A percentile compares a stretch with the other conserved stretches of the same genome.
phyloP scores from a whole-genome alignment of 2,329 filamentous ascomycete genomes.

The Blumeriella jaapii region DNA sequence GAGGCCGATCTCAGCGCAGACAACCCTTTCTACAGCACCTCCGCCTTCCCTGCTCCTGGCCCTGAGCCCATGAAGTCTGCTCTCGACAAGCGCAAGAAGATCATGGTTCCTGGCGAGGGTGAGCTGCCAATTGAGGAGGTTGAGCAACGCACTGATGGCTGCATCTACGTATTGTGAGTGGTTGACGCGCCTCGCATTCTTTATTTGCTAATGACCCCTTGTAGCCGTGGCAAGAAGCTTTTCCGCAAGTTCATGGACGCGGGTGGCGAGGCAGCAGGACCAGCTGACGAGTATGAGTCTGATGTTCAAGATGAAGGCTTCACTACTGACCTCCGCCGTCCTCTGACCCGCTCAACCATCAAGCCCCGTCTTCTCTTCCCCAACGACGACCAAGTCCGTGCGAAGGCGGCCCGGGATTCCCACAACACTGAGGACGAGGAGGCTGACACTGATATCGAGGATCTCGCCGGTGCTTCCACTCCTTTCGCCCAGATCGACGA shows the following conservation, averaged over 20 bases:
- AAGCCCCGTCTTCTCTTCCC: constrained; percentile 63
- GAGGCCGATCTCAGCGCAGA: constrained; percentile 51
- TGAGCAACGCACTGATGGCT: constrained; percentile 60
- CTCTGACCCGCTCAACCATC: constrained; percentile 55
- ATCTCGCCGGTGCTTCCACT: constrained; percentile 20
- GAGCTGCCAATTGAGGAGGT: constrained; percentile 34
- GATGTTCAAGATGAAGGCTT: constrained; percentile 24
- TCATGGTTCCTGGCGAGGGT: constrained; percentile 44
- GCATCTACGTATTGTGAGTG: constrained; percentile 69
- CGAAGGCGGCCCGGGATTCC: constrained; percentile 50
- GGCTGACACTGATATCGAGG: constrained; percentile 39
- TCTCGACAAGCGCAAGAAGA: constrained; percentile 42
- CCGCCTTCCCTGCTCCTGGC: constrained; percentile 29
- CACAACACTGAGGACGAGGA: constrained; percentile 47
- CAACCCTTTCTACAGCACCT: constrained; percentile 59
- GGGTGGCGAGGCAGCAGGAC: constrained; percentile 17
- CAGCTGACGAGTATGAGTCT: constrained; percentile 19
- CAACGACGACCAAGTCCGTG: constrained; percentile 31
- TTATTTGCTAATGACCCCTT: constrained; percentile 24
- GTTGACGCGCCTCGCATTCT: not conserved
- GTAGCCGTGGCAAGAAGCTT: constrained; percentile 66
- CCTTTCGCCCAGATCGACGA: constrained; percentile 27
- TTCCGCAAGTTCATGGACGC: constrained; percentile 46
- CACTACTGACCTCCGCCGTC: constrained; percentile 29
- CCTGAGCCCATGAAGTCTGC: constrained; percentile 35